Base-by-base conservation (phyloP, 2,329 filamentous ascomycete genomes). In the Sporothrix humicola region DNA sequence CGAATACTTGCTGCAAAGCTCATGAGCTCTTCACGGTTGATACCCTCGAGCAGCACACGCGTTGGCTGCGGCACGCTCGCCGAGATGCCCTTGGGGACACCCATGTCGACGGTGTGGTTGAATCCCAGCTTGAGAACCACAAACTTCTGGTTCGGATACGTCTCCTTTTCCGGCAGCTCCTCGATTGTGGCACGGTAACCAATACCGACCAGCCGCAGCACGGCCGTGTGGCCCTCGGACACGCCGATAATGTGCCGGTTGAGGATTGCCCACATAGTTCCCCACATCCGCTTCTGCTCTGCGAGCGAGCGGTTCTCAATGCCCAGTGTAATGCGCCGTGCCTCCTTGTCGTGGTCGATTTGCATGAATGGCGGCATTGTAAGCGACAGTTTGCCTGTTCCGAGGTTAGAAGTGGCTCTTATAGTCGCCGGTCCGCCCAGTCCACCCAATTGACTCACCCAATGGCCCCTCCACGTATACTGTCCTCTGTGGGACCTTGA, bases 261-360 rank as follows among this genome's bases (percentile, higher is more conserved):
- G 72, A 99, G 87, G 80, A 97, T 95, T 48, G 94, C 91, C 84
- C 96, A 95, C 61, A 91, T 92, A 6, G 95, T 98, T 76, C 95
- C 96, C 96, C 96, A 98, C 95, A 98, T 98, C 82, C 93, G 93
- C 80, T 91, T 91, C 83, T 98, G 95, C 76, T 93, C 86, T 83
- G 91, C 91, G 71, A 89, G 82, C 20, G 89, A 84, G 20, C 85
- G 82, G 82, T 98, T 88, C 79, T 91, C 82, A 12, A 99, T 89
- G 72, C 86, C 89, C 77, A 99, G 84, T 46, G 86, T 86, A 12
- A 91, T 89, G 79, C 91, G 92, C 77, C 87, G 86, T 42, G 86
- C 83, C 69, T 86, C 86, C 23, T 84, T 81, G 79, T 97, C 92
- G 77, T 92, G 88, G 73, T 89, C 84, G 75, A 98, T 85, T 50